Evolutionary conservation across 202 grass and related monocot genomes (phyloP), one percentile per base, ranked within the genome.

Genomic region (Panicum hallii): DNA sequence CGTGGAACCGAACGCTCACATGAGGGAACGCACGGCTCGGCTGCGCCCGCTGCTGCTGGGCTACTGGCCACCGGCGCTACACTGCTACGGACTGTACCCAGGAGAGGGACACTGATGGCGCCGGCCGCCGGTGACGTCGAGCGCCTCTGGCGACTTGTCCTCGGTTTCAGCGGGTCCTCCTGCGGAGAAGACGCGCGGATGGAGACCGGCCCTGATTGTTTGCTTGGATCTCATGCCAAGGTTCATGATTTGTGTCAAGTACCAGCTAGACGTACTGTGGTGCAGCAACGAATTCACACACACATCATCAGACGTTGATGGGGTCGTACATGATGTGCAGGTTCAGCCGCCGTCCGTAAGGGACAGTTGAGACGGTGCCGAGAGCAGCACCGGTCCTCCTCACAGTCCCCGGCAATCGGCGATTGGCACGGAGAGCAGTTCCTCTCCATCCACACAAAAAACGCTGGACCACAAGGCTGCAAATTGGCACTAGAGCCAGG

Each of bases 351-450:
- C 17, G 34, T 54, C 44, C 34, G 71, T 50, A 81, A 44, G 43
- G n/a, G 47, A 34, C 72, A 65, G 48, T 19, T 53, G 64, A 46
- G 19, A 6, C 26, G 34, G 64, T 20, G 17, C 36, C 46, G 56
- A 58, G 53, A 56, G 32, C 43, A 56, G 67, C 68, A 4, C 30
- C 61, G 32, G 70, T 69, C 87, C 87, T 55, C 87, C 82, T 12
- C 13, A 12, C 3, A 6, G 43, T 61, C 20, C 0, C 81, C 22
- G 5, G 1, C 65, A 23, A 57, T 5, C 30, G 12, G 62, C 34
- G 58, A 66, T 55, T 66, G 78, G 72, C 55, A 28, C 50, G 20
- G 22, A 54, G 1, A 50, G 8, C n/a, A 46, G 58, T 4, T 63
- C 48, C 0, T 41, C n/a, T 53, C 28, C 45, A 23, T 5, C 65